Evolutionary conservation across 129 eudicot species (phyloP).

Genomic region (Flaveria linearis): DNA sequence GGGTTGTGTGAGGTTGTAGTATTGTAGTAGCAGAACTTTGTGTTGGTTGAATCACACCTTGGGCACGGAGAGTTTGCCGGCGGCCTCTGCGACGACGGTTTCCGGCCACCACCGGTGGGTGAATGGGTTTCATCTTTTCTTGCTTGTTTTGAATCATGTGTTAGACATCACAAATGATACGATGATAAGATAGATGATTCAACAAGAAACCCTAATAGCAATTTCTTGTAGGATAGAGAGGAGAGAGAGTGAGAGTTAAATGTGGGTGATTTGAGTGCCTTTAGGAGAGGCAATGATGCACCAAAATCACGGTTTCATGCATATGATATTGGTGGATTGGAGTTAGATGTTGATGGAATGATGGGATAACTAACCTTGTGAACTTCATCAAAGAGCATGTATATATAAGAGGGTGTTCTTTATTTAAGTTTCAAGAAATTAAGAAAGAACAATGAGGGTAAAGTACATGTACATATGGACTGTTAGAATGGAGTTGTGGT

Average conservation of each 20-base stretch:
- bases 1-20: constrained; percentile 86
- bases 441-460: constrained; percentile 15
- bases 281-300: constrained; percentile 51
- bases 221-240: constrained; percentile 5
- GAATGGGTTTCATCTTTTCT: constrained; percentile 42
- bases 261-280: constrained; percentile 48
- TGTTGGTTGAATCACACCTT: constrained; percentile 84
- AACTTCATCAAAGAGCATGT: constrained; percentile 51
- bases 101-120: constrained; percentile 32
- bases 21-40: constrained; percentile 94
- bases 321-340: constrained; percentile 53
- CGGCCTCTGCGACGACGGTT: constrained; percentile 37
- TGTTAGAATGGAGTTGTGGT: constrained; percentile 11
- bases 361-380: constrained; percentile 41
- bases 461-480: constrained; percentile 23
- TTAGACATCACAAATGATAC: constrained; percentile 41
- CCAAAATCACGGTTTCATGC: constrained; percentile 65
- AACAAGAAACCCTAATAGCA: constrained; percentile 24
- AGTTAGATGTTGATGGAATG: no score
- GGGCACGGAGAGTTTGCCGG: constrained; percentile 67
- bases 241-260: constrained; percentile 14
- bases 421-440: constrained; percentile 5
- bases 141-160: constrained; percentile 33
- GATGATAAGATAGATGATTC: background rate
- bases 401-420: background rate